Evolutionary conservation across 768 basidiomycete genomes (phyloP).

Genomic region (Phaffia australis): DNA sequence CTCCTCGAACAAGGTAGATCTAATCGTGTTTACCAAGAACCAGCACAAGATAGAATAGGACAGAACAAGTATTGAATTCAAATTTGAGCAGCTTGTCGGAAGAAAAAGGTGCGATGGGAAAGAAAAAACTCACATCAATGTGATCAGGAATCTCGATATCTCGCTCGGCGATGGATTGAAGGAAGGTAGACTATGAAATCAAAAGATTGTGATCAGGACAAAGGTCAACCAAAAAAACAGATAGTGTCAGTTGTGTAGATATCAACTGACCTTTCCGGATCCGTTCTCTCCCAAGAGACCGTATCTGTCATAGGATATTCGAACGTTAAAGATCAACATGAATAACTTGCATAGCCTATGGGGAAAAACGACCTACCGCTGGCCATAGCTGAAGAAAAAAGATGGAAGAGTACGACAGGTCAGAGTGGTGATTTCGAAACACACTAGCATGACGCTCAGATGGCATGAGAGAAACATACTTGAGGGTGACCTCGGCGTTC

Average conservation of each 20-base stretch:
- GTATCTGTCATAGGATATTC: conserved; percentile 45
- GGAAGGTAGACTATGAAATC: conserved; percentile 68
- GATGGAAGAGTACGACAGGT: neutral
- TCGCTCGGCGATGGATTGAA: conserved; percentile 87
- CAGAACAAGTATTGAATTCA: neutral
- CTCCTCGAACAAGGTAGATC: conserved; percentile 92
- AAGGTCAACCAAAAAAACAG: neutral
- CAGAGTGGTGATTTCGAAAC: neutral
- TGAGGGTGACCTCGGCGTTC: conserved; percentile 39
- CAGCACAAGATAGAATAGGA: neutral
- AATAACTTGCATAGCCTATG: no score
- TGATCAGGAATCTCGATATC: conserved; percentile 90
- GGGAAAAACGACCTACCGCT: conserved; percentile 29
- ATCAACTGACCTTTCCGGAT: conserved; percentile 73
- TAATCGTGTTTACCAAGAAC: conserved; percentile 24
- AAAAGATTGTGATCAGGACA: neutral
- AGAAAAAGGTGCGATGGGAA: neutral
- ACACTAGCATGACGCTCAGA: neutral
- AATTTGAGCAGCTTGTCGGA: neutral
- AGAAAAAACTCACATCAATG: conserved; percentile 52
- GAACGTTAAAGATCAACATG: neutral
- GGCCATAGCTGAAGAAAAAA: conserved; percentile 32
- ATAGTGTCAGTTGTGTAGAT: neutral
- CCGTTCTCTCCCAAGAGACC: conserved; percentile 95
- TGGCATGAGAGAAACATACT: conserved; percentile 23